These are phyloP conservation scores for Penicillium sp. DNA, from an alignment of 2,329 filamentous ascomycete species.

Conservation along the genomic window DNA sequence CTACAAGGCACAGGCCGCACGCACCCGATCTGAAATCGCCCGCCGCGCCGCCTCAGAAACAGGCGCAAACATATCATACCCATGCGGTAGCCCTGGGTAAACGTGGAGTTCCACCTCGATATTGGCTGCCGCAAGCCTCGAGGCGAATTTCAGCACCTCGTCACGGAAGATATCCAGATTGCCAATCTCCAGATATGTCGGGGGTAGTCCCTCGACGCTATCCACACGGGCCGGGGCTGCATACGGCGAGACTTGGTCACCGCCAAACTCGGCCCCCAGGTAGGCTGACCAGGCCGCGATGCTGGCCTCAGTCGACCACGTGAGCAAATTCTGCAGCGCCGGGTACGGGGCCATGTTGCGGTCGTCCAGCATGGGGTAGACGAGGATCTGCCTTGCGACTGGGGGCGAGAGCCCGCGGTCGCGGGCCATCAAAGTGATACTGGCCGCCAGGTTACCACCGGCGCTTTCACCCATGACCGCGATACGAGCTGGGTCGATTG, in stretches of 20 bases:
- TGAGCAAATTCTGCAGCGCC: conserved; percentile 35
- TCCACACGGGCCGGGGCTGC: conserved; percentile 41
- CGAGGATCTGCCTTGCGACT: conserved; percentile 46
- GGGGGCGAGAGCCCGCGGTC: conserved; percentile 32
- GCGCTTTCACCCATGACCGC: conserved; percentile 48
- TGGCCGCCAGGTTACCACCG: conserved; percentile 47
- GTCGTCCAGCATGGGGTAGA: conserved; percentile 54
- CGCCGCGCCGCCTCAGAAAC: conserved; percentile 14
- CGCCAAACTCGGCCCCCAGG: conserved; percentile 40
- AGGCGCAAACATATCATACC: conserved; percentile 36
- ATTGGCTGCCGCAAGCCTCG: conserved; percentile 43
- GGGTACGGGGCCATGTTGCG: conserved; percentile 34
- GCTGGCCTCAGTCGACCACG: conserved; percentile 44
- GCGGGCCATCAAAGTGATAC: conserved; percentile 41
- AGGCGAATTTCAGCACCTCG: conserved; percentile 44
- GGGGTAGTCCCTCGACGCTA: conserved; percentile 43
- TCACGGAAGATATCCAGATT: conserved; percentile 49
- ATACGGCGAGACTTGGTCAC: conserved; percentile 36
- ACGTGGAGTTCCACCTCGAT: conserved; percentile 49
- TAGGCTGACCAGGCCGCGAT: conserved; percentile 46
- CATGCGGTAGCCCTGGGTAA: conserved; percentile 46
- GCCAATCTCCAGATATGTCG: conserved; percentile 49
- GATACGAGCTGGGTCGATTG: conserved; percentile 44
- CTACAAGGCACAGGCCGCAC: conserved; percentile 7
- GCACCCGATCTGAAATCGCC: conserved; percentile 18